Evolutionary conservation across 148 eudicot genomes (phyloP), one percentile per base, ranked within the genome.

Genomic region (Camellia lanceoleosa): DNA sequence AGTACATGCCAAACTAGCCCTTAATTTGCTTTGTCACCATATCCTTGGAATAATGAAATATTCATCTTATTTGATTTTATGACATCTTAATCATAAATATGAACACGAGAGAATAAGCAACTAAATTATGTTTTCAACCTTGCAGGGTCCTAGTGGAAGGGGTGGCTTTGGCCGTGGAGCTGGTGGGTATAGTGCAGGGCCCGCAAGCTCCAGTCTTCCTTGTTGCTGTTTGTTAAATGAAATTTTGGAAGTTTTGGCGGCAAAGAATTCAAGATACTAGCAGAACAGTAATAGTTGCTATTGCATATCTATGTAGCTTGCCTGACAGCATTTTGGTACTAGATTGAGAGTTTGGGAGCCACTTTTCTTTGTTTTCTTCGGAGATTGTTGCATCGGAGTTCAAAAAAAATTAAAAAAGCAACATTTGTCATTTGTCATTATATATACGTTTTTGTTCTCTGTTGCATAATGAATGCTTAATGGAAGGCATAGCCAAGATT

Each of bases 81-180:
- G 61, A 58, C 13, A 56, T 56, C 60, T 3, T 14, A 56, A 10
- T 56, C 16, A 14, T 56, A 56, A 10, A 56, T 56, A 9, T 56
- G 60, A 5, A 56, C 43, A 6, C 30, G 30, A 23, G 30, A 65
- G 43, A 12, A 65, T n/a, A 7, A 65, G 68, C 11, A 65, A 11
- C 43, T 65, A 7, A 19, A 3, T 20, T 65, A 2, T 65, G 23
- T 65, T 65, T 8, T 19, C 43, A 20, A 30, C 23, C 38, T 4
- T 20, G 43, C 42, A 30, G 68, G 68, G 68, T 65, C 43, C 68
- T 65, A 38, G 51, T 47, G 51, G 68, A 7, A 65, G 68, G 13
- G 68, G 68, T 65, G 68, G 68, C 68, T 65, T 65, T 11, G 68
- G 68, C 23, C 68, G 68, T 20, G 68, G 68, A 65, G 68, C 68